These are phyloP conservation scores for Adansonia madagascariensis DNA, from an alignment of 441 rosid species.

Conservation along the genomic window DNA sequence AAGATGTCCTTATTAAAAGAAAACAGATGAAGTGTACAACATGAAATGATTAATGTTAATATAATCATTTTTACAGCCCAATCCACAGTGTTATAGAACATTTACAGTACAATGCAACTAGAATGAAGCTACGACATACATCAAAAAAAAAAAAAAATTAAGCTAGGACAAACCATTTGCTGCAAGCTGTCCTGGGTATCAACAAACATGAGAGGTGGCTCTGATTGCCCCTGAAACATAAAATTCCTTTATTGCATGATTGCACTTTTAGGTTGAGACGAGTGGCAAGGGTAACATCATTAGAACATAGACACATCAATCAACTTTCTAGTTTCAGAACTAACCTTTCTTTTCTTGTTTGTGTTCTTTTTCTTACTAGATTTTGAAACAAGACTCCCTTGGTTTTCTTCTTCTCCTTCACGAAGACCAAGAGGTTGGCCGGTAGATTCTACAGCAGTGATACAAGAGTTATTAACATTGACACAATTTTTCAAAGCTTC, in stretches of 20 bases:
- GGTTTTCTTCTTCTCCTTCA: slow-evolving; percentile 36
- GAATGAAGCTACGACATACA: slow-evolving; percentile 22
- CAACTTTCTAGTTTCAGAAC: slow-evolving; percentile 10
- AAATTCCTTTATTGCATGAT: neutral
- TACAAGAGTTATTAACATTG: slow-evolving; percentile 41
- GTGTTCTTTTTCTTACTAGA: slow-evolving; percentile 46
- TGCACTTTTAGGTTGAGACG: slow-evolving; percentile 9
- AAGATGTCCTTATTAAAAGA: slow-evolving; percentile 18
- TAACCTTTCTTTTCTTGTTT: slow-evolving; percentile 48
- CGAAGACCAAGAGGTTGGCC: slow-evolving; percentile 34
- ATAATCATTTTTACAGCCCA: slow-evolving; percentile 3
- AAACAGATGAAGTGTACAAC: neutral
- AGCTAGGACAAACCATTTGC: slow-evolving; percentile 44
- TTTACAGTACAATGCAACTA: neutral
- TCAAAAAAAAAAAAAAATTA: neutral
- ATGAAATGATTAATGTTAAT: neutral
- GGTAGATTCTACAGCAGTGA: slow-evolving; percentile 38
- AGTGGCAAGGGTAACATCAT: slow-evolving; percentile 2
- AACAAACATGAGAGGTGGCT: slow-evolving; percentile 39
- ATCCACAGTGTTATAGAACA: neutral
- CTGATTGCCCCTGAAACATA: slow-evolving; percentile 44
- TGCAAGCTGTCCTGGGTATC: slow-evolving; percentile 52
- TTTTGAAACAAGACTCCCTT: slow-evolving; percentile 28
- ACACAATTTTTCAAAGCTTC: slow-evolving; percentile 48
- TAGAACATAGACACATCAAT: slow-evolving; percentile 22